These are phyloP conservation scores for Primulina huaijiensis DNA, from an alignment of 257 asterid genomes.

Conservation along the genomic window DNA sequence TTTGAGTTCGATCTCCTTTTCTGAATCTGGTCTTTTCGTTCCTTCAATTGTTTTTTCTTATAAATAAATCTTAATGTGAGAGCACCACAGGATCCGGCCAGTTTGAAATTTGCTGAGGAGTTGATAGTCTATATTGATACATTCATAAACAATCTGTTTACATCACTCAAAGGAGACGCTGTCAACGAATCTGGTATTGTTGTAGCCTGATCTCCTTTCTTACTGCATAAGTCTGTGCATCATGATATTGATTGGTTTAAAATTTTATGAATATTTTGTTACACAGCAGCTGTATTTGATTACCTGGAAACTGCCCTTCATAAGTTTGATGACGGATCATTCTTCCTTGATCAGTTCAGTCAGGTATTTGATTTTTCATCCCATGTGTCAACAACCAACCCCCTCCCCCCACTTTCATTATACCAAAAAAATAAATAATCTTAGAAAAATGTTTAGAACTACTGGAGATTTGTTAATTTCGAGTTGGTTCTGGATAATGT, in stretches of 20 bases:
- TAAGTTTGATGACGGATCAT: constrained; percentile 59
- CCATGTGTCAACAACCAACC: too few species aligned
- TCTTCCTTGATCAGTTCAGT: constrained; percentile 65
- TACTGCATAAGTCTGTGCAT: constrained; percentile 5
- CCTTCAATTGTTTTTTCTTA: not conserved
- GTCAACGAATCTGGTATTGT: constrained; percentile 43
- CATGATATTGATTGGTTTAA: constrained; percentile 1
- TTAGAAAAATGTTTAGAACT: not conserved
- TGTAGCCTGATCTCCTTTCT: not conserved
- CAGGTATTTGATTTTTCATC: constrained; percentile 35
- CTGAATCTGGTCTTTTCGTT: not conserved
- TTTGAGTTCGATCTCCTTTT: not conserved
- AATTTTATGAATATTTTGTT: constrained; percentile 7
- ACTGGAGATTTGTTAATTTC: not conserved
- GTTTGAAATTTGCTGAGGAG: constrained; percentile 47
- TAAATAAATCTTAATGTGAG: constrained; percentile 2
- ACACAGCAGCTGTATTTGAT: constrained; percentile 52
- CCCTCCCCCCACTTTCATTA: too few species aligned
- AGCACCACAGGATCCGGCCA: constrained; percentile 42
- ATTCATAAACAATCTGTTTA: constrained; percentile 22
- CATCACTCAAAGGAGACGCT: constrained; percentile 46
- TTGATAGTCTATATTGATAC: constrained; percentile 38
- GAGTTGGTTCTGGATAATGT: not conserved
- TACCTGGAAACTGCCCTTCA: constrained; percentile 55
- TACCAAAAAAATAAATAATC: not conserved